phyloP scores from a whole-genome alignment of 306 rosid genomes.

The Dryas drummondii region DNA sequence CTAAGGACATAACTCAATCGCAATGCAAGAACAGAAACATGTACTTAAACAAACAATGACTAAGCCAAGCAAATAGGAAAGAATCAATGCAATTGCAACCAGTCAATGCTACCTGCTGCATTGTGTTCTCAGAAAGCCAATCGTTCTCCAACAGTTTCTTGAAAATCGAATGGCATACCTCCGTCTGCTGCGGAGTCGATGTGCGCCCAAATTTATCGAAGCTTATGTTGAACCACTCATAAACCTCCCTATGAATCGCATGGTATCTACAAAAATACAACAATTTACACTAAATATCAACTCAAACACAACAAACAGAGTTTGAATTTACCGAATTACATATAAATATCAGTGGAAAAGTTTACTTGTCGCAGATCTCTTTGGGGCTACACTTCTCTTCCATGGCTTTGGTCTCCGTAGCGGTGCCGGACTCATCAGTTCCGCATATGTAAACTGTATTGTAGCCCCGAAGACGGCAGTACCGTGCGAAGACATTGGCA shows the following conservation, averaged over 20 bases:
- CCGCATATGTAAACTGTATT: conserved; percentile 87
- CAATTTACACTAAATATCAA: too few species aligned
- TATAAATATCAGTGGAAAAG: not conserved
- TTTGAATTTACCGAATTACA: not conserved
- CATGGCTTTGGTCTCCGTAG: too few species aligned
- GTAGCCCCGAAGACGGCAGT: conserved; percentile 78
- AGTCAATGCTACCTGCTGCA: conserved; percentile 67
- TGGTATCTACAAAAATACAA: too few species aligned
- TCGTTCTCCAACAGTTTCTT: conserved; percentile 57
- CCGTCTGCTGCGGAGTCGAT: conserved; percentile 80
- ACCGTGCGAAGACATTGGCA: conserved; percentile 92
- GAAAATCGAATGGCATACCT: conserved; percentile 85
- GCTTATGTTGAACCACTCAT: too few species aligned
- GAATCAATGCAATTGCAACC: not conserved
- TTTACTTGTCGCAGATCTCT: conserved; percentile 92
- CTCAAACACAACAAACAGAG: not conserved
- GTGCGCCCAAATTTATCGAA: too few species aligned
- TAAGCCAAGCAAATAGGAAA: not conserved
- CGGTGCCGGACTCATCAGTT: conserved; percentile 91
- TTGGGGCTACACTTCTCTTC: conserved; percentile 85
- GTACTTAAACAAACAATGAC: not conserved
- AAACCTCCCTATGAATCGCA: too few species aligned
- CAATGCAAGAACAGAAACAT: not conserved
- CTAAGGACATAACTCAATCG: not conserved
- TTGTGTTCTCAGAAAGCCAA: conserved; percentile 81